Base-by-base conservation (phyloP, 2,329 filamentous ascomycete genomes). In the Arthrinium puccinioides region DNA sequence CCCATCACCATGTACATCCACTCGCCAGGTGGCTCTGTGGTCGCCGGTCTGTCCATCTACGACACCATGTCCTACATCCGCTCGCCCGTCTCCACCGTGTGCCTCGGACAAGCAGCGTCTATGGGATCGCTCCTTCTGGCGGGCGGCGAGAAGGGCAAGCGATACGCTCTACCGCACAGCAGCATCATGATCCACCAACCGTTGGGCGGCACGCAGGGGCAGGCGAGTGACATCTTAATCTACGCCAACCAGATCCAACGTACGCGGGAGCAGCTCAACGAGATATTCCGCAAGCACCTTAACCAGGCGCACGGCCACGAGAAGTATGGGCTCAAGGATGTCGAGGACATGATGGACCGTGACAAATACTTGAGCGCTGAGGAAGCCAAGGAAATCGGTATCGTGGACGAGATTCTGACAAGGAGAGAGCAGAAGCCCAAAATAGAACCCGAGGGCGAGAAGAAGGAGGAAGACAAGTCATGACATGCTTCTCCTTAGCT, bases 41-140 rank as follows among this genome's bases (percentile, higher is more conserved):
- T 84, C 44, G 90, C 92, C 2, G 79, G 80, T 13, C 71, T 84
- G 42, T 89, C 92, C 19, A 97, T 98, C 54, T 98, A 98, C 71
- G 92, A 98, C 60, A 98, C 92, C 10, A 97, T 98, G 90, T 81
- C 84, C 50, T 98, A 98, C 62, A 97, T 98, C 57, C 81, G 83
- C 43, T 86, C 86, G 3, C 87, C 90, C 1, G 88, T 98, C 0
- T 90, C 84, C 29, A 98, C 92, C 1, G 92, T 98, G 21, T 97
- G 92, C 55, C 77, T 98, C 29, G 92, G 92, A 7, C 87, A 94
- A 53, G 92, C 94, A 0, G 90, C 92, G 2, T 92, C 84, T 4
- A 98, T 98, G 92, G 92, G 89, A 6, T 87, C 84, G 2, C 71
- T 98, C 18, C 70, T 98, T 1, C 76, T 98, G 1, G 84, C 85